Evolutionary conservation across 2,329 filamentous ascomycete genomes (phyloP).

Genomic region (Didymella pomorum): DNA sequence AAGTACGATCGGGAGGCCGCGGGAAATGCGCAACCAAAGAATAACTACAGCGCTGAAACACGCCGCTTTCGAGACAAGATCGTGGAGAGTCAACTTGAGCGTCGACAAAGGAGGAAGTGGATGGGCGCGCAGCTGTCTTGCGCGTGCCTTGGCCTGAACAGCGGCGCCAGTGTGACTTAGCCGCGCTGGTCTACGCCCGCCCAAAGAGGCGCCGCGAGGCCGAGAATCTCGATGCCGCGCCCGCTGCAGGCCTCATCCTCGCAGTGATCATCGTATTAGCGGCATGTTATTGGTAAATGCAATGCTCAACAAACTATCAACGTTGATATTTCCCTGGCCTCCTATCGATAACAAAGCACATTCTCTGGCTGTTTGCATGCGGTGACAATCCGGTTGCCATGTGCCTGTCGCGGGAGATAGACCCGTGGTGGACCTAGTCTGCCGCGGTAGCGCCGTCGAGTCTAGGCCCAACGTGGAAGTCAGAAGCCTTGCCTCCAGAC

Average conservation of each 20-base stretch:
- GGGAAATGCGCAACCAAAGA: constrained; percentile 2
- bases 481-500: constrained; percentile 2
- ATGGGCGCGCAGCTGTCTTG: constrained; percentile 4
- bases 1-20: not conserved
- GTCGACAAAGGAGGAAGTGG: constrained; percentile 10
- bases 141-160: constrained; percentile 11
- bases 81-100: not conserved
- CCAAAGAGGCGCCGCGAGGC: constrained; percentile 8
- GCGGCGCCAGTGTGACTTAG: constrained; percentile 6
- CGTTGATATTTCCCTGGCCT: not conserved
- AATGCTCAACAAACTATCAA: not conserved
- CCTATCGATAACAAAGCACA: not conserved
- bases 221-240: constrained; percentile 3
- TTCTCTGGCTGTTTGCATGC: not conserved
- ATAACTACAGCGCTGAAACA: constrained; percentile 8
- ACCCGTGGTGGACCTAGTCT: constrained; percentile 12
- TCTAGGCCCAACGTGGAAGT: constrained; percentile 2
- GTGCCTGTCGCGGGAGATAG: not conserved
- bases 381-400: not conserved
- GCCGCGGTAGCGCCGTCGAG: not conserved
- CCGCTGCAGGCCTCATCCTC: constrained; percentile 16
- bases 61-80: not conserved
- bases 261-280: constrained; percentile 1
- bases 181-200: constrained; percentile 7
- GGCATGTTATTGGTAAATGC: not conserved